Percentiles rank a stretch among this genome's conserved stretches.
phyloP scores from a whole-genome alignment of 164 flowering plant species.

The Magnolia changhungtana region DNA sequence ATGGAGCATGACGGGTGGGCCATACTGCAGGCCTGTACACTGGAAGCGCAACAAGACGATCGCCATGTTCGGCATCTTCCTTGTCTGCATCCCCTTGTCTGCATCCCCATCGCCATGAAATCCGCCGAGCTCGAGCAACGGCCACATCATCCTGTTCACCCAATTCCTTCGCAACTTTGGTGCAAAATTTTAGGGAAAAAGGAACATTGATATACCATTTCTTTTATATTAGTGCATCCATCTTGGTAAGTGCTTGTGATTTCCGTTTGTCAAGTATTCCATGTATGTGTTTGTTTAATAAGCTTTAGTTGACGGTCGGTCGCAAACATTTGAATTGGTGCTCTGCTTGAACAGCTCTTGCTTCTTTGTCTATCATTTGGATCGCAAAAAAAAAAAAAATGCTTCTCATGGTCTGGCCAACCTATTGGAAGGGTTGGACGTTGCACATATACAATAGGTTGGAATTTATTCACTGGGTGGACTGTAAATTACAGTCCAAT shows the following conservation, averaged over 20 bases:
- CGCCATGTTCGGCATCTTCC: constrained; percentile 77
- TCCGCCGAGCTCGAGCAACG: constrained; percentile 99
- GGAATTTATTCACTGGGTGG: no score
- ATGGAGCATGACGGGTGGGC: constrained; percentile 89
- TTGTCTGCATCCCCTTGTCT: no score
- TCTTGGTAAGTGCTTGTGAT: background rate
- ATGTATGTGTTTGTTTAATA: background rate
- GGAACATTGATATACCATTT: constrained; percentile 39
- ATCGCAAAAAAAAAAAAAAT: background rate
- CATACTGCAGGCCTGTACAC: constrained; percentile 80
- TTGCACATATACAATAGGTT: no score
- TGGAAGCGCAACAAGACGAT: constrained; percentile 92
- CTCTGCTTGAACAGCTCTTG: background rate
- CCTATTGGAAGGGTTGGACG: no score
- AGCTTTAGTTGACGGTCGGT: background rate
- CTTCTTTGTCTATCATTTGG: background rate
- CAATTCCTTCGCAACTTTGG: constrained; percentile 93
- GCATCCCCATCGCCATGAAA: constrained; percentile 87
- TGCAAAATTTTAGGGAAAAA: constrained; percentile 91
- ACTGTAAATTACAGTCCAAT: no score
- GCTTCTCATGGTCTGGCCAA: no score
- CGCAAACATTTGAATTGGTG: background rate
- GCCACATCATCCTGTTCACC: constrained; percentile 77
- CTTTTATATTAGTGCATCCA: background rate
- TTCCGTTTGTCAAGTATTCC: background rate